Conservation (phyloP, 2,329 filamentous ascomycete genomes). For the Paecilomyces variotii region DNA sequence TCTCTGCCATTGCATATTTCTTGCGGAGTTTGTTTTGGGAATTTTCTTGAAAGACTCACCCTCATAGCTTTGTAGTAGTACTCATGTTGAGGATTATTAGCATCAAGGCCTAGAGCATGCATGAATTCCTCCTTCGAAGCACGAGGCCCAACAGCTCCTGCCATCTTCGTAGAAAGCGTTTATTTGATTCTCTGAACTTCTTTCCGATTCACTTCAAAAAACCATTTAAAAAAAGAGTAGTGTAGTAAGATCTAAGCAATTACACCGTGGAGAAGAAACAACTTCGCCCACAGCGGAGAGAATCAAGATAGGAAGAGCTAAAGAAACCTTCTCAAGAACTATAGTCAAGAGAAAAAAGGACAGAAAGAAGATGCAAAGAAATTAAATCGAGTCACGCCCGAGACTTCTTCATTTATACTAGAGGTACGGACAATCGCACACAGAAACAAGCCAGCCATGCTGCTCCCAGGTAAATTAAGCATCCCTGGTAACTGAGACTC, state of each 20-base stretch:
- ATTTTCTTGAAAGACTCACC: slow-evolving; percentile 19
- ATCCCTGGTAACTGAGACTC: not conserved
- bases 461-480: not conserved
- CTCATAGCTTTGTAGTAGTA: slow-evolving; percentile 39
- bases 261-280: not conserved
- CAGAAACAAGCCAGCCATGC: not conserved
- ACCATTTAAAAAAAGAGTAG: not conserved
- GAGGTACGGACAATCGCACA: not conserved
- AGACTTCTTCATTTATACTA: not conserved
- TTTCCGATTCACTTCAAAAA: not conserved
- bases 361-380: not conserved
- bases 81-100: slow-evolving; percentile 35
- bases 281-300: not conserved
- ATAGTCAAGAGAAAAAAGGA: too few relatives aligned
- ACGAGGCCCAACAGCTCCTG: slow-evolving; percentile 30
- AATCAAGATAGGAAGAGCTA: not conserved
- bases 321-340: not conserved
- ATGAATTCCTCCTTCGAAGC: slow-evolving; percentile 41
- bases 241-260: not conserved
- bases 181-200: not conserved
- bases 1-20: not conserved
- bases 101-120: slow-evolving; percentile 33
- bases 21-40: not conserved
- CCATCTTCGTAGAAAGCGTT: slow-evolving; percentile 12
- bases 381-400: not conserved